Percentiles rank a stretch among this genome's conserved stretches.
These are phyloP conservation scores for Cytospora leucostoma DNA, from an alignment of 2,329 filamentous ascomycete species.

Conservation along the genomic window DNA sequence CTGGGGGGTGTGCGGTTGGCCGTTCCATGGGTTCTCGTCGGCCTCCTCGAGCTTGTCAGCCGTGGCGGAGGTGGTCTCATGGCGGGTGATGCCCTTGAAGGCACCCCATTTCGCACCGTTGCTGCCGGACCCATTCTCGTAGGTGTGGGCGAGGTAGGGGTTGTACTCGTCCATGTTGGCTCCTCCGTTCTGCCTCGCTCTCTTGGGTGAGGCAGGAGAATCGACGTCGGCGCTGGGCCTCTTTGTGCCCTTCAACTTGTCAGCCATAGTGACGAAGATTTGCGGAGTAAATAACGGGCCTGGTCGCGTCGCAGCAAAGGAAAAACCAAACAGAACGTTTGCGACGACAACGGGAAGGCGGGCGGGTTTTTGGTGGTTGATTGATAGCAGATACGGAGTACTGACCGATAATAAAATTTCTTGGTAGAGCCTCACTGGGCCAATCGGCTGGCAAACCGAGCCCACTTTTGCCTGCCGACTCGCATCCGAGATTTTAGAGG, in stretches of 20 bases:
- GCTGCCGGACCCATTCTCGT: slow-evolving; percentile 49
- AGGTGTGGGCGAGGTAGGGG: slow-evolving; percentile 90
- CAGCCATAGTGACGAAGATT: slow-evolving; percentile 41
- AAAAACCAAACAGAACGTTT: slow-evolving; percentile 10
- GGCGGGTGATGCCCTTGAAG: slow-evolving; percentile 70
- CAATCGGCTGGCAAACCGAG: slow-evolving; percentile 17
- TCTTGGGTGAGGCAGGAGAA: slow-evolving; percentile 37
- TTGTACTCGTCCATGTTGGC: slow-evolving; percentile 52
- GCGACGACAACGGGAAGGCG: background rate
- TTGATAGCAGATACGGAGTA: slow-evolving; percentile 1
- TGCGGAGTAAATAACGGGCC: slow-evolving; percentile 4
- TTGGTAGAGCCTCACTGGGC: slow-evolving; percentile 4
- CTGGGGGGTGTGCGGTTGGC: slow-evolving; percentile 70
- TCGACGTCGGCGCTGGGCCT: slow-evolving; percentile 44
- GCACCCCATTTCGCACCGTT: slow-evolving; percentile 43
- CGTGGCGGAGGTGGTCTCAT: slow-evolving; percentile 76
- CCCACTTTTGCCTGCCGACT: slow-evolving; percentile 16
- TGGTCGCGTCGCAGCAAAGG: slow-evolving; percentile 4
- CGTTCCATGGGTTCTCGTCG: slow-evolving; percentile 83
- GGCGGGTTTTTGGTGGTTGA: background rate
- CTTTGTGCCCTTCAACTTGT: slow-evolving; percentile 43
- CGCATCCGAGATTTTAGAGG: slow-evolving; percentile 13
- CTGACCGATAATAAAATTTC: slow-evolving; percentile 20
- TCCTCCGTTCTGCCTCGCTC: slow-evolving; percentile 31
- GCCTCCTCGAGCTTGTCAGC: slow-evolving; percentile 76